These are phyloP conservation scores for Geotrichum fermentans DNA, from an alignment of 1,139 yeast species.

Conservation along the genomic window DNA sequence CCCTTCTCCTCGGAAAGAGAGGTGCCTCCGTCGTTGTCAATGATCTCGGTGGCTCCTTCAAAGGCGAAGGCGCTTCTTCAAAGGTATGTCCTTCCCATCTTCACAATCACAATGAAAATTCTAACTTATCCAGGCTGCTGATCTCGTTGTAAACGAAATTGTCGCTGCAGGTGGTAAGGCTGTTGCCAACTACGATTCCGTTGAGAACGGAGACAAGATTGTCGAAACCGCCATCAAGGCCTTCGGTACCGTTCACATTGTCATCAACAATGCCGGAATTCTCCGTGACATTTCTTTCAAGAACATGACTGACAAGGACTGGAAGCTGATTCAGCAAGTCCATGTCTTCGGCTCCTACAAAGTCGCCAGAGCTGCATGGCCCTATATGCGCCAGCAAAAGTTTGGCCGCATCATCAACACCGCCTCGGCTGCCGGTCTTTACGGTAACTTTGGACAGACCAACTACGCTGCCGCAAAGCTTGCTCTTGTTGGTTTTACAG, in stretches of 20 bases:
- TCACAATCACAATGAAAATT: background rate
- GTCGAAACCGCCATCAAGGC: conserved; percentile 79
- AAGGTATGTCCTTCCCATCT: conserved; percentile 9
- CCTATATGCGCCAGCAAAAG: conserved; percentile 73
- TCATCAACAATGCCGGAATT: conserved; percentile 93
- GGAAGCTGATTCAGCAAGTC: conserved; percentile 74
- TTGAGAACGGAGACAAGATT: conserved; percentile 79
- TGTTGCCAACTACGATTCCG: conserved; percentile 91
- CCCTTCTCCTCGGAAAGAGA: conserved; percentile 77
- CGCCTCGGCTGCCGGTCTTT: conserved; percentile 93
- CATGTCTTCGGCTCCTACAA: conserved; percentile 87
- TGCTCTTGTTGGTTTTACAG: conserved; percentile 86
- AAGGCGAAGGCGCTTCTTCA: conserved; percentile 47
- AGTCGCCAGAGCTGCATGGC: conserved; percentile 91
- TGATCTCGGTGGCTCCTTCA: conserved; percentile 81
- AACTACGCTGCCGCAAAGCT: conserved; percentile 93
- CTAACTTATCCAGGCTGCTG: conserved; percentile 59
- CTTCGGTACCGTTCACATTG: conserved; percentile 84
- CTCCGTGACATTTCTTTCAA: conserved; percentile 61
- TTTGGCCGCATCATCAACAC: conserved; percentile 89
- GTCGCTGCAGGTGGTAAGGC: conserved; percentile 73
- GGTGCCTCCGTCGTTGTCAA: conserved; percentile 93
- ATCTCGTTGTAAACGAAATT: conserved; percentile 82
- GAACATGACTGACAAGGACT: conserved; percentile 79
- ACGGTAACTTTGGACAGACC: conserved; percentile 95